A percentile compares a stretch with the other conserved stretches of the same genome.
Conservation (phyloP, 192 early-diverging fungal genomes). For the Kickxella alabastrina region DNA sequence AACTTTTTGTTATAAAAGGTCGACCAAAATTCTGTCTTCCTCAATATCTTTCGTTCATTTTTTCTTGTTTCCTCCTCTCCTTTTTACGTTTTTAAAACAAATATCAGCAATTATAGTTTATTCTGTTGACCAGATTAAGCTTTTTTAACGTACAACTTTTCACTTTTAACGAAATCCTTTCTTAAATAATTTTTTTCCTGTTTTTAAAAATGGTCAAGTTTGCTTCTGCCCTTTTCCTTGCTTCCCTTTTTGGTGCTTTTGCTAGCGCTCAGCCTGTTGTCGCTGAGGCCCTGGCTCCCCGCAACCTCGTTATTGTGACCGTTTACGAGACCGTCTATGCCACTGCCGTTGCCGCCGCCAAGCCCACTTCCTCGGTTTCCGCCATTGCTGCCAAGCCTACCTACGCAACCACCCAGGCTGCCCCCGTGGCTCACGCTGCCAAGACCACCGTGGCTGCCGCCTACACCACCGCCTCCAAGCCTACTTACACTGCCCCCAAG, state of each 20-base stretch:
- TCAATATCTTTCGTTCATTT: too few species aligned
- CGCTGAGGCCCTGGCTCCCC: conserved; percentile 1
- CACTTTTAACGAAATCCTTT: neutral
- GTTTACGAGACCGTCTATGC: conserved; percentile 15
- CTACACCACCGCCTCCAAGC: neutral
- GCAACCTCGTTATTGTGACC: conserved; percentile 18
- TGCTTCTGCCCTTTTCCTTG: conserved; percentile 21
- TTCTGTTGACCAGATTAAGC: conserved; percentile 35
- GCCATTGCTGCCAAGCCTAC: conserved; percentile 1
- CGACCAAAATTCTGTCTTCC: too few species aligned
- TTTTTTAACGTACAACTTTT: too few species aligned
- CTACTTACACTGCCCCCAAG: neutral
- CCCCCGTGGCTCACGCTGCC: conserved; percentile 1
- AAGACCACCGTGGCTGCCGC: conserved; percentile 1
- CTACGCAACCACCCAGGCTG: neutral
- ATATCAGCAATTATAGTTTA: too few species aligned
- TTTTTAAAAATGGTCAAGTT: conserved; percentile 31
- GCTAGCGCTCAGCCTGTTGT: conserved; percentile 24
- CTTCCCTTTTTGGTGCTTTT: conserved; percentile 25
- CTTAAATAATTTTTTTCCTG: neutral
- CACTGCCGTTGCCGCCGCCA: neutral
- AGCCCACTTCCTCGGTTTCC: neutral
- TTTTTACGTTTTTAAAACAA: conserved; percentile 2
- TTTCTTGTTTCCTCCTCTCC: neutral
- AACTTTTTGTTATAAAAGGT: too few species aligned